Base-by-base conservation (phyloP, 306 rosid genomes). In the Inga leiocalycina region DNA sequence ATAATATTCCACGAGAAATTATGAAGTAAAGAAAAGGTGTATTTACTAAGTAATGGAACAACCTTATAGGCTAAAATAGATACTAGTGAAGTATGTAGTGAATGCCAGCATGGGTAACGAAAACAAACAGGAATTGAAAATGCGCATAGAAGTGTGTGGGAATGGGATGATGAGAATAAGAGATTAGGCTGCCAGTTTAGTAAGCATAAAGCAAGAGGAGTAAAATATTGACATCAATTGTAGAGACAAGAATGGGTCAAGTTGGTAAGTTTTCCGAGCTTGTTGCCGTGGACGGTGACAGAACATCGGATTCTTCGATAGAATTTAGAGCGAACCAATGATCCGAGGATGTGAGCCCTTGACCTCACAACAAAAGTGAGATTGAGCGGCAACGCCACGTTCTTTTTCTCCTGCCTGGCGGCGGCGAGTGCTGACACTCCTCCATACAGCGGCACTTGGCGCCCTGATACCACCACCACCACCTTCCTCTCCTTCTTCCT, bases 371-470 rank as follows among this genome's bases (percentile, higher is more conserved):
- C 92, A 32, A 96, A 88, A 27, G 99, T 91, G 4, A 96, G 89
- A 74, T 93, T 93, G 65, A 96, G 77, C 2, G 97, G 94, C 69
- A 96, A 80, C 2, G 84, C 91, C 19, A 91, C 79, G 56, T 3
- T 87, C 32, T 81, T 77, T 61, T n/a, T 67, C 66, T 75, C 83
- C 52, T 85, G 84, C 59, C 83, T 75, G 0, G 77, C 86, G 10
- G 77, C 80, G 0, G 78, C 88, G 24, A 92, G 84, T 19, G 37
- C 91, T 0, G 97, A 75, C 8, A 93, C 81, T 2, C 97, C 97
- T 1, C 99, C 99, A 44, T 96, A 93, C 35, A 96, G 89, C 37
- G 98, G 93, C 68, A 96, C 85, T 79, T 96, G 98, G 71, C 88
- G 69, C 22, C 94, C 97, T 3, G 17, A 57, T 66, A 93, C 98